Evolutionary conservation across 1,139 yeast species (phyloP), one percentile per base, ranked within the genome.

Genomic region (Zygoascus hellenicus): DNA sequence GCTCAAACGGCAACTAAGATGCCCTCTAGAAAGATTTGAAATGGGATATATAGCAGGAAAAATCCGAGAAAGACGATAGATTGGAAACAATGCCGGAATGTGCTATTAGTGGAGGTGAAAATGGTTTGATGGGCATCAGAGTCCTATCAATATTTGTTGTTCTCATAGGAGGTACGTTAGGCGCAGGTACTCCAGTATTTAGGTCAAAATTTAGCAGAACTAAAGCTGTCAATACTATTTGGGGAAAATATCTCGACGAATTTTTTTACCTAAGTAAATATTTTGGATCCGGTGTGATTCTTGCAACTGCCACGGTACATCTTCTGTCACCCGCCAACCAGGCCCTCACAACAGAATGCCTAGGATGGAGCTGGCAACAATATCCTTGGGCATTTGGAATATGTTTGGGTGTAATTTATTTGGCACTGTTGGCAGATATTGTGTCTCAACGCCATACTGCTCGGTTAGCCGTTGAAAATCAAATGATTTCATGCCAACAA

Each of bases 221-320:
- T 22, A 36, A 15, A 36, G 13, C 29, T 2, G 19, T 22, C 6
- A 19, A 34, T 42, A 17, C 19, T 34, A 7, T 9, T 10, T 13
- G 15, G 11, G 26, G 38, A 9, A 19, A 31, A 15, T 9, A 9
- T n/a, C 29, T 34, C 3, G 22, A 32, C 11, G 6, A 16, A 29
- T 32, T 30, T 19, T 19, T 80, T 60, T 78, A 84, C 59, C 67
- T 81, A 39, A 85, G 89, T 47, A 86, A 85, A 60, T 86, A 77
- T 69, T 88, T 89, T 63, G 97, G 97, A 51, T 83, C 95, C 1
- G 97, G 97, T 45, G 96, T 89, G 45, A 89, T 89, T 60, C 74
- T 88, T 9, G 92, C 96, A 1, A 89, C 96, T 1, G 89, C 95
- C 0, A 83, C 87, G 58, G 81, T 89, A 48, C 97, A 89, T 66